A percentile compares a stretch with the other conserved stretches of the same genome.
phyloP scores from a whole-genome alignment of 2,329 filamentous ascomycete species.

The Amauroascus niger region DNA sequence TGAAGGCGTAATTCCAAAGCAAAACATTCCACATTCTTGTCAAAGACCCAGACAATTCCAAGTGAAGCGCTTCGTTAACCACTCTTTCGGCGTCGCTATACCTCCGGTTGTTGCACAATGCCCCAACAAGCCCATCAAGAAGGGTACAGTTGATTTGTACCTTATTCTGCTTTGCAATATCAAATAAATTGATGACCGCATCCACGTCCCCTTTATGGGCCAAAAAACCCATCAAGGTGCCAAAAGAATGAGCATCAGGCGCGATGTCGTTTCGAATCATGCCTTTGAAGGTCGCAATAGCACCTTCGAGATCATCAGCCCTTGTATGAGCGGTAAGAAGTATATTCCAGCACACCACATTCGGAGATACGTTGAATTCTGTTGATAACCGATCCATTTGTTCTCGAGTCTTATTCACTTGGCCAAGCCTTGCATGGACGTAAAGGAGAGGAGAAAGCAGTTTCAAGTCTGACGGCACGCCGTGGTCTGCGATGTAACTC shows the following conservation, averaged over 20 bases:
- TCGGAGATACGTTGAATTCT: conserved; percentile 49
- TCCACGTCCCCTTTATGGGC: conserved; percentile 64
- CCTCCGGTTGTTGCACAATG: conserved; percentile 51
- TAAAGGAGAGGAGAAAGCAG: conserved; percentile 53
- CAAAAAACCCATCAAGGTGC: conserved; percentile 62
- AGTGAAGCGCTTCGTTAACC: conserved; percentile 47
- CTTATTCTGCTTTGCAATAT: conserved; percentile 47
- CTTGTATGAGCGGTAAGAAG: conserved; percentile 62
- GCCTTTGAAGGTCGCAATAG: conserved; percentile 53
- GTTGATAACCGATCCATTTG: conserved; percentile 54
- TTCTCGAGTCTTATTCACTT: conserved; percentile 49
- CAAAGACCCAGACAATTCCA: conserved; percentile 43
- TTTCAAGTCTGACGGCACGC: conserved; percentile 25
- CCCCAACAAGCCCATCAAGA: conserved; percentile 56
- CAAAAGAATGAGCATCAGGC: conserved; percentile 58
- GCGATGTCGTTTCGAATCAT: conserved; percentile 43
- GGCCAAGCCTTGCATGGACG: conserved; percentile 59
- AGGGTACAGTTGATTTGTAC: conserved; percentile 49
- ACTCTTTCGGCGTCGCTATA: conserved; percentile 50
- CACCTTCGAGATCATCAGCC: conserved; percentile 56
- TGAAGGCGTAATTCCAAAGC: conserved; percentile 57
- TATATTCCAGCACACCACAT: conserved; percentile 61
- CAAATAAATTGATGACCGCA: conserved; percentile 55
- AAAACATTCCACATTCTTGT: conserved; percentile 71
- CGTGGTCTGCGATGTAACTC: conserved; percentile 32